Evolutionary conservation across 805 yeast species (phyloP), one percentile per base, ranked within the genome.

Genomic region (Kregervanrija delftensis): DNA sequence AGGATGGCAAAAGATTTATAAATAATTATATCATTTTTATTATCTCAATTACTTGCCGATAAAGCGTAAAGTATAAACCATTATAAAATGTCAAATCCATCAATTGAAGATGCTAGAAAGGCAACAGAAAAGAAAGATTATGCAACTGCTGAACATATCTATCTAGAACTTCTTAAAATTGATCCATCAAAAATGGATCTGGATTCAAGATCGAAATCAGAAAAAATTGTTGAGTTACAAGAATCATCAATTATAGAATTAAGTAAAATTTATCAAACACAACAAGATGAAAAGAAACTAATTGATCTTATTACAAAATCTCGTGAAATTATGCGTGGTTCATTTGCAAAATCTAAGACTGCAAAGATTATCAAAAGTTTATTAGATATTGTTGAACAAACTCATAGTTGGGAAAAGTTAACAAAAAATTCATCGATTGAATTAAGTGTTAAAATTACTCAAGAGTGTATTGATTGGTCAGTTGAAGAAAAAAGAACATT

Each of bases 261-360:
- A 54, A 96, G 96, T 33, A 71, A 74, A 47, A 60, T 89, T 31
- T 90, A 86, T 64, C 76, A 78, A 46, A 62, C 61, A 2, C 66
- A 69, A 32, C 58, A 67, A 11, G 68, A 79, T 39, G 67, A 73
- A 22, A 70, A 65, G 4, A 74, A 79, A 53, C 72, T 93, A 38
- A 68, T 72, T 13, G 68, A 66, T 35, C 77, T 93, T 56, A 78
- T 93, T 34, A 71, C 79, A 11, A 72, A 77, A 35, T 81, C 95
- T 1, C 77, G 93, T 54, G 68, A 66, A 8, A 76, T 81, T n/a
- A 81, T 89, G 72, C 42, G 46, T 35, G 55, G 57, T 4, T 76
- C 77, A 32, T 79, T 86, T 58, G 96, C 98, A 39, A 93, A 93
- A 67, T 86, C 96, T 12, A 93, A 93, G 65, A 85, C 96, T 8